Evolutionary conservation across 1,284 basidiomycete genomes (phyloP), one percentile per base, ranked within the genome.

Genomic region (Boletellus deceptivus): DNA sequence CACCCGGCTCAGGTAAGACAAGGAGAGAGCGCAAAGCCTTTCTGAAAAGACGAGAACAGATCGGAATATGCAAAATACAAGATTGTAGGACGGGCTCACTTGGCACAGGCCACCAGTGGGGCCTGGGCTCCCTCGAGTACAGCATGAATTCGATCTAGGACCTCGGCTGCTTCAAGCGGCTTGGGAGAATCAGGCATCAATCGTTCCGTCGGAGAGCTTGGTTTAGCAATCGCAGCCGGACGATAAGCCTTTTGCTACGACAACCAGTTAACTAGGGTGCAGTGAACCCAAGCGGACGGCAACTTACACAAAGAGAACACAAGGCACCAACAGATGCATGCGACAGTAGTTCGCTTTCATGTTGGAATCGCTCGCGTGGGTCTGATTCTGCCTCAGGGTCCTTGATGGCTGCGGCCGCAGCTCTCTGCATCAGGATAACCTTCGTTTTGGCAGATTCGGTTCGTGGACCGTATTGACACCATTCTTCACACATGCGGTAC

Each of bases 401-500:
- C 20, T 70, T 70, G 35, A 71, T 72, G 3, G 78, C 78, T 24
- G 75, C 80, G 0, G 81, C 82, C 0, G 85, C 85, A 8, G 82
- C 79, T 54, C 83, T 82, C 57, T 93, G 83, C 79, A 93, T 93
- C 46, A 80, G 69, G 24, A 85, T 79, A 43, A 91, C 74, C 46
- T 90, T 82, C 53, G 86, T 88, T 64, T 85, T 89, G 24, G 85
- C 82, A 14, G 76, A 73, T 54, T 92, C 91, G 1, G 83, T 80
- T 59, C 91, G 83, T 43, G 84, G 80, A 7, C 91, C 92, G 48
- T 91, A 79, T 59, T 90, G 85, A 67, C 94, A 96, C 95, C 95
- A 98, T 59, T 96, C 93, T 67, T 93, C 90, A 61, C 93, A 95
- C 38, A 93, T 74, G 41, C 87, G 82, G 70, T 92, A 97, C 45